Evolutionary conservation across 129 eudicot genomes (phyloP), one percentile per base, ranked within the genome.

Genomic region (Helianthus tuberosus): DNA sequence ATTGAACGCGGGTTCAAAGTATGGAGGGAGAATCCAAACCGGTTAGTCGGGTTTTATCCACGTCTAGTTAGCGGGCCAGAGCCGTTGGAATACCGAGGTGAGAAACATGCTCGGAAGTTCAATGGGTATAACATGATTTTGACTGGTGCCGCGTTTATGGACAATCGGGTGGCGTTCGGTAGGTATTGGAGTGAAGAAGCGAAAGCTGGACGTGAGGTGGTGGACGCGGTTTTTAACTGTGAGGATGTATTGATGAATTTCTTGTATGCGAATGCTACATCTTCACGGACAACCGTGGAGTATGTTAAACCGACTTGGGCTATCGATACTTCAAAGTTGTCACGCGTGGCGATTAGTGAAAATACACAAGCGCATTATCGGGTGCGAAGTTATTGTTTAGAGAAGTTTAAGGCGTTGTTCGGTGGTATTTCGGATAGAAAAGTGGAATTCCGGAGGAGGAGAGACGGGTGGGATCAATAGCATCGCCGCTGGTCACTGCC

Each of bases 381-480:
- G 79, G 71, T 84, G 5, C 69, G 96, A 39, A 89, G 96, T 72
- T 72, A 75, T 4, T 93, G 98, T 72, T 83, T 89, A 47, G 35
- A 35, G 23, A 84, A 66, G 63, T 93, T 93, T 74, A 16, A 81
- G 5, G 76, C 55, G 25, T 75, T 89, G 72, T 89, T 87, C 52
- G 98, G 98, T 25, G 86, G 90, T 58, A 75, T 93, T 51, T 38
- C 78, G 5, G 73, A 83, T 38, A 66, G 82, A 65, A 93, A 80
- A 79, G 74, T 82, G 12, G 81, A 81, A 14, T 93, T 93, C 17
- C 65, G 82, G 29, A 55, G 80, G 74, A 80, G 98, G 72, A 80
- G 63, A 32, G 98, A 93, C 69, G 92, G 96, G 39, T 93, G 98
- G 98, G 96, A 93, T 88, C 51, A 71, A 66, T 93, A 93, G 85